Percentiles rank a stretch among this genome's conserved stretches.
Conservation (phyloP, 768 basidiomycete genomes). For the Termitomyces sp. region DNA sequence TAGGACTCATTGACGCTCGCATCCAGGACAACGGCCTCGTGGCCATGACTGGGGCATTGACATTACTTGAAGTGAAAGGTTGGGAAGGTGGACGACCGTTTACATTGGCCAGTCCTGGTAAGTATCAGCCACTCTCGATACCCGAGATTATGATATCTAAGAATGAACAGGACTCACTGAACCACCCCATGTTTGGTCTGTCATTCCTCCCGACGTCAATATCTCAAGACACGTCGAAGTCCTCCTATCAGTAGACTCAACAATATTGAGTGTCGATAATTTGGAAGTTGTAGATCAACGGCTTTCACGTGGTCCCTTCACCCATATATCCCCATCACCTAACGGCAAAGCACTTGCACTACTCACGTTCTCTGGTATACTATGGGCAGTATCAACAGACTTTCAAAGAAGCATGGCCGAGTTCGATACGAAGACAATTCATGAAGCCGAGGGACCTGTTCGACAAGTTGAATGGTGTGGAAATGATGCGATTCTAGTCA, state of each 20-base stretch:
- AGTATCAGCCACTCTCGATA: constrained; percentile 23
- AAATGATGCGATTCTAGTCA: constrained; percentile 88
- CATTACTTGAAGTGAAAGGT: constrained; percentile 82
- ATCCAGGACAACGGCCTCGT: constrained; percentile 89
- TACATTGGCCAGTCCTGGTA: constrained; percentile 73
- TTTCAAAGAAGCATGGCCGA: constrained; percentile 89
- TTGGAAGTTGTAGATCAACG: constrained; percentile 88
- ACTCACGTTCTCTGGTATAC: constrained; percentile 64
- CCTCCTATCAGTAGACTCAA: constrained; percentile 75
- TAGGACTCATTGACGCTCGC: constrained; percentile 81
- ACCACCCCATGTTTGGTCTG: constrained; percentile 81
- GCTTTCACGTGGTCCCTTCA: constrained; percentile 85
- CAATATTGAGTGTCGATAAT: constrained; percentile 85
- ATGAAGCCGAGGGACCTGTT: constrained; percentile 56
- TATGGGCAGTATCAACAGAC: constrained; percentile 95
- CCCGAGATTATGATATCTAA: constrained; percentile 1
- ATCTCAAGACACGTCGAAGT: constrained; percentile 91
- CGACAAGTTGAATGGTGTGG: constrained; percentile 92
- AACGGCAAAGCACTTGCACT: constrained; percentile 92
- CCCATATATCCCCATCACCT: constrained; percentile 84
- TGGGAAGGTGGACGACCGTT: constrained; percentile 82
- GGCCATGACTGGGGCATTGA: constrained; percentile 73
- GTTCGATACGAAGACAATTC: constrained; percentile 64
- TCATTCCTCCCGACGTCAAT: constrained; percentile 87
- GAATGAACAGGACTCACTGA: constrained; percentile 61